Evolutionary conservation across 305 asterid genomes (phyloP), one percentile per base, ranked within the genome.

Genomic region (Fraxinus greggii): DNA sequence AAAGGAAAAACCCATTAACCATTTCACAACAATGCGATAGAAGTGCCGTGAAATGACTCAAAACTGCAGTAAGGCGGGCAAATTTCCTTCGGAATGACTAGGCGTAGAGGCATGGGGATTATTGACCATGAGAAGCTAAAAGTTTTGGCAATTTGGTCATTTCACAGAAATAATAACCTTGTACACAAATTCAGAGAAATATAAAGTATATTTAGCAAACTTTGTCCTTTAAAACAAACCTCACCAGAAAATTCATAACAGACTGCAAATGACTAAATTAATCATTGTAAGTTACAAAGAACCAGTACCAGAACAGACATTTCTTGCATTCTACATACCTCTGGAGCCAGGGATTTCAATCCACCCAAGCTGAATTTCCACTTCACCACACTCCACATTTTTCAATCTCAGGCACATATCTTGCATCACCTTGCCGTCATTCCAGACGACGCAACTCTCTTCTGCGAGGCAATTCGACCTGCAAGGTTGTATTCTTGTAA

Each of bases 341-440:
- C 86, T 89, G 75, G 90, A 67, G 32, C 92, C 92, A 8, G 97
- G 98, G 84, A 93, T 93, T 54, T 92, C 90, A 59, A 95, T 89
- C 99, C 99, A 95, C 19, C 90, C 93, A 74, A 93, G 97, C 72
- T 92, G 97, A 79, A 95, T 82, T 82, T 90, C 94, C 12, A 95
- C 91, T 86, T 95, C 99, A 0, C 98, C 98, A 76, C 97, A 90
- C 81, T 95, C 99, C 0, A 95, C 99, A 63, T 95, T 91, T 72
- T 82, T 91, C 80, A 95, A 81, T 86, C 97, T 88, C 70, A 95
- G 91, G 87, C 95, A 89, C 90, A 95, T 87, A 72, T 93, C 98
- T 33, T 95, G 99, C 38, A 88, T 42, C 2, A 95, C 83, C 75
- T 86, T 86, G 0, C 94, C 92, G 2, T 90, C 97, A 84, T 77